Evolutionary conservation across 164 flowering plant genomes (phyloP).

Genomic region (Houttuynia cordata): DNA sequence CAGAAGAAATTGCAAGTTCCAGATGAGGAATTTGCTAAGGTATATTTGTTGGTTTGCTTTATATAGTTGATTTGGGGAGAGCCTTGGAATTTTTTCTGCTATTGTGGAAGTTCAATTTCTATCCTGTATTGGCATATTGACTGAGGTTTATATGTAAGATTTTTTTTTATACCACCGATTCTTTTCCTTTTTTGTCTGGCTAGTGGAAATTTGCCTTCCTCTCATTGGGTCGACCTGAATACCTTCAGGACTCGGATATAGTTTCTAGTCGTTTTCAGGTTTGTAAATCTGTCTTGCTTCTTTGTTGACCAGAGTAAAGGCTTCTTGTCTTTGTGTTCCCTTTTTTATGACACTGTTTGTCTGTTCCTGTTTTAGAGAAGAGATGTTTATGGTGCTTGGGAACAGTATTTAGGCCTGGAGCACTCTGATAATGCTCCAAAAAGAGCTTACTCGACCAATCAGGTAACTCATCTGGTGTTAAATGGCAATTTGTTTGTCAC

Average conservation of each 20-base stretch:
- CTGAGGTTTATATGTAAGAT: background rate
- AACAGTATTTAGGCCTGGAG: conserved; percentile 93
- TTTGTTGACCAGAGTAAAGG: background rate
- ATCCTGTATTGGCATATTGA: background rate
- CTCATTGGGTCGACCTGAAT: conserved; percentile 81
- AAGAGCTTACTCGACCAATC: conserved; percentile 72
- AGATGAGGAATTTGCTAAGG: conserved; percentile 93
- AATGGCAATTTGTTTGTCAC: background rate
- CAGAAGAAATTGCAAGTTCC: conserved; percentile 90
- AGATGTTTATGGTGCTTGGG: conserved; percentile 98
- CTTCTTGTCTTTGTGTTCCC: background rate
- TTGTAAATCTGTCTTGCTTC: background rate
- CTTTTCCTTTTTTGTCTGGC: background rate
- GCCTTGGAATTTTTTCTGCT: background rate
- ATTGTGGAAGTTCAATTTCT: background rate
- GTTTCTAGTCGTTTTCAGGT: conserved; percentile 89
- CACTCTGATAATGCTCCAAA: conserved; percentile 88
- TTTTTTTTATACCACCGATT: background rate
- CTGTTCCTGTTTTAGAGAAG: conserved; percentile 40
- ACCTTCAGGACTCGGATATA: conserved; percentile 66
- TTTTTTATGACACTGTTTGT: no score
- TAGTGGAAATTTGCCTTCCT: conserved; percentile 96
- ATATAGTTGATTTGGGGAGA: background rate
- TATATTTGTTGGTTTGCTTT: conserved; percentile 9
- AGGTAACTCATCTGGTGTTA: conserved; percentile 27